phyloP scores from a whole-genome alignment of 106 monocot genomes.

The Apostasia ramifera region DNA sequence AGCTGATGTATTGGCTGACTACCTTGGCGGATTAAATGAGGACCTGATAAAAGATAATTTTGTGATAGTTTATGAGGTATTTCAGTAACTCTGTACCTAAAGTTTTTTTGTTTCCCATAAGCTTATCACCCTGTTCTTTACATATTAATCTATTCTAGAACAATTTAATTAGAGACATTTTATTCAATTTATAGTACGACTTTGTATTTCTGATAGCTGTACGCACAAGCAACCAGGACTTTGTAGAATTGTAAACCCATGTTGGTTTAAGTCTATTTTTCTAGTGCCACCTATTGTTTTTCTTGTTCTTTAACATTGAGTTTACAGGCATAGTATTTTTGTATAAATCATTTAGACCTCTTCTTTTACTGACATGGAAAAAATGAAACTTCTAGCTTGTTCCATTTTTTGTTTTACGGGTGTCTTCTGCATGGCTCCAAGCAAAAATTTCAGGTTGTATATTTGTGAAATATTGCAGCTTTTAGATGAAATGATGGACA shows the following conservation, averaged over 20 bases:
- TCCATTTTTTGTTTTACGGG: background rate
- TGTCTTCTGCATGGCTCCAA: conserved; percentile 11
- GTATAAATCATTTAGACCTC: too few relatives aligned
- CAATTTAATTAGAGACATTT: background rate
- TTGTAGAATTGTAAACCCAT: too few relatives aligned
- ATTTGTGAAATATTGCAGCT: conserved; percentile 47
- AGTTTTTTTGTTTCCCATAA: background rate
- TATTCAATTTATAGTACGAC: too few relatives aligned
- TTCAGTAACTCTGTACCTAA: background rate
- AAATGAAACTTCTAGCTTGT: too few relatives aligned
- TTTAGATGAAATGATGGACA: conserved; percentile 99
- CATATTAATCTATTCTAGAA: background rate
- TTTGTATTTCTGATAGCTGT: too few relatives aligned
- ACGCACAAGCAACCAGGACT: too few relatives aligned
- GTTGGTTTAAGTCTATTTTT: too few relatives aligned
- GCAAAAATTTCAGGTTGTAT: conserved; percentile 5
- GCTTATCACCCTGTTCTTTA: background rate
- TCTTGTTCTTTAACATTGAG: too few relatives aligned
- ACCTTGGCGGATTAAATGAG: conserved; percentile 85
- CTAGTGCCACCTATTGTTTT: too few relatives aligned
- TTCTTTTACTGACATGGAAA: too few relatives aligned
- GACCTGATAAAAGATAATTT: conserved; percentile 95
- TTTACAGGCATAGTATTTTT: too few relatives aligned
- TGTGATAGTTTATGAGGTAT: conserved; percentile 85
- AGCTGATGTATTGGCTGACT: conserved; percentile 81